Conservation (phyloP, 345 rosid genomes). For the Acer negundo region DNA sequence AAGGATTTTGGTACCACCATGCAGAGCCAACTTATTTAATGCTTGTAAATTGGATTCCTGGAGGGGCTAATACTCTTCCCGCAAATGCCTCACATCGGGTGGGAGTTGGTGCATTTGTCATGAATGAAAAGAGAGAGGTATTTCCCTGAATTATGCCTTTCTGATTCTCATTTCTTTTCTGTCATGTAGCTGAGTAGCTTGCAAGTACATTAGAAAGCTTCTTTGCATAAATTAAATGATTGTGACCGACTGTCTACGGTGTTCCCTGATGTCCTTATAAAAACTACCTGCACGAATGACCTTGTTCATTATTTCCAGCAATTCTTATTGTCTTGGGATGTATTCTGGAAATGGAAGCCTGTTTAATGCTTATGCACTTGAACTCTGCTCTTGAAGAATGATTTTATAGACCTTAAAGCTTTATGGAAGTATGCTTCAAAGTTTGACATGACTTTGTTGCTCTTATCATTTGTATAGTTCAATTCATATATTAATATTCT, state of each 20-base stretch:
- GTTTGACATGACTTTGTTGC: background rate
- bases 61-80: constrained; percentile 62
- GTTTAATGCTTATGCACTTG: background rate
- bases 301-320: background rate
- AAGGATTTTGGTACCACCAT: constrained; percentile 93
- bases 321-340: background rate
- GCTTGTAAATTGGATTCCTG: constrained; percentile 87
- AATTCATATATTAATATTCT: background rate
- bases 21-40: constrained; percentile 82
- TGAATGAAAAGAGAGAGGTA: constrained; percentile 82
- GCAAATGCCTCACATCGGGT: constrained; percentile 90
- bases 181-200: background rate
- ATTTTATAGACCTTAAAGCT: background rate
- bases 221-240: background rate
- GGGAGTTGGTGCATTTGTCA: constrained; percentile 71
- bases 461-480: background rate
- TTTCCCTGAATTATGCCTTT: background rate
- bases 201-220: background rate
- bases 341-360: background rate
- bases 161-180: background rate
- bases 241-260: background rate
- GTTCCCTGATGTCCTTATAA: background rate
- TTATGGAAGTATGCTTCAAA: background rate
- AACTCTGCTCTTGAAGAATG: background rate
- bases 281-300: background rate